A percentile compares a stretch with the other conserved stretches of the same genome.
Conservation (phyloP, 2,329 filamentous ascomycete genomes). For the Aspergillus sp. region DNA sequence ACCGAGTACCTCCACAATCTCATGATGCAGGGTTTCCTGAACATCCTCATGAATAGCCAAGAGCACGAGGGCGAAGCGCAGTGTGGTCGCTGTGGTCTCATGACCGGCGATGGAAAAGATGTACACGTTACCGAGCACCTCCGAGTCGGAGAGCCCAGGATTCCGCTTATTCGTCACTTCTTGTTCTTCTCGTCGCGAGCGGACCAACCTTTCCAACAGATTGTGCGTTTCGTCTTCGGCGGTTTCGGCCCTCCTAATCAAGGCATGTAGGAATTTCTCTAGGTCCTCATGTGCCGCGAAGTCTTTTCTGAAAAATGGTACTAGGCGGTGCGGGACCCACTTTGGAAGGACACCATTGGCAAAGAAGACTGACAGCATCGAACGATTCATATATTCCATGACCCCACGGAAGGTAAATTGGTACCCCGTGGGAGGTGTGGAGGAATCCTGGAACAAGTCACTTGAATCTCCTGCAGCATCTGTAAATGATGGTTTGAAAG, state of each 20-base stretch:
- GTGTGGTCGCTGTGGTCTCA: not conserved
- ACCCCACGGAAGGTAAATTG: not conserved
- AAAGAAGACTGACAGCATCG: not conserved
- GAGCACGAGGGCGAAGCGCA: not conserved
- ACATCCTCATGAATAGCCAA: not conserved
- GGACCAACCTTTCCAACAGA: not conserved
- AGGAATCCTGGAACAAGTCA: not conserved
- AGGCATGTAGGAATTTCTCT: not conserved
- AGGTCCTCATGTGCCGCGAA: not conserved
- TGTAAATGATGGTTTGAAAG: not conserved
- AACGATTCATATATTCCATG: not conserved
- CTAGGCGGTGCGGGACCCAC: not conserved
- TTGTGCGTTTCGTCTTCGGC: not conserved
- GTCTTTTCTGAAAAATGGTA: not conserved
- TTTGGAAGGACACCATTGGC: not conserved
- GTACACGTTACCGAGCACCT: not conserved
- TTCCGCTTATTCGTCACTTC: conserved; percentile 3
- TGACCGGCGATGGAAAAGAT: not conserved
- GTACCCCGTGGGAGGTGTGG: not conserved
- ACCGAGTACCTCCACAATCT: not conserved
- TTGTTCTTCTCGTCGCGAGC: not conserved
- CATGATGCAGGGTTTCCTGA: not conserved
- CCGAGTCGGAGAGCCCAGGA: not conserved
- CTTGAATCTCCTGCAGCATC: not conserved
- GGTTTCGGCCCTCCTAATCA: not conserved